A percentile compares a stretch with the other conserved stretches of the same genome.
Evolutionary conservation across 2,329 filamentous ascomycete species (phyloP).

Genomic region (Purpureocillium lavendulum): DNA sequence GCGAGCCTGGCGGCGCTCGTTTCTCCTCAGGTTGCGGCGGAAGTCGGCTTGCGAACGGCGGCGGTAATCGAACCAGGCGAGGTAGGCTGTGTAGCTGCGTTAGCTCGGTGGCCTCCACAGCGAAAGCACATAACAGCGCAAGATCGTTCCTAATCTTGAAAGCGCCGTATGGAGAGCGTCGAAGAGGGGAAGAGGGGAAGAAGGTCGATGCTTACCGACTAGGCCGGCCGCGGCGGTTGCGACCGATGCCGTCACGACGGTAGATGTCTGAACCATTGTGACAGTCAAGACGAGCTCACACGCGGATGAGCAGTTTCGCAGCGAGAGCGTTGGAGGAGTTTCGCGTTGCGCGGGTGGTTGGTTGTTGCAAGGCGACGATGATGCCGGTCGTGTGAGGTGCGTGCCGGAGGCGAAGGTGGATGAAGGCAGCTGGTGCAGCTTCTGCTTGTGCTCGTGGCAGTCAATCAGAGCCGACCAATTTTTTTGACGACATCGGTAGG

Average conservation of each 20-base stretch:
- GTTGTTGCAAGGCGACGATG: background rate
- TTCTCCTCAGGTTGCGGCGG: slow-evolving; percentile 61
- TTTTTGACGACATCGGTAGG: slow-evolving; percentile 7
- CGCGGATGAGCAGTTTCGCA: background rate
- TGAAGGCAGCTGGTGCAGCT: background rate
- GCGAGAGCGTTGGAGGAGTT: background rate
- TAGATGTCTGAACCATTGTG: slow-evolving; percentile 41
- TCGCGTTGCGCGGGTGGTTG: background rate
- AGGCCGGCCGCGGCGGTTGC: slow-evolving; percentile 52
- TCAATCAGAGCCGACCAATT: slow-evolving; percentile 5
- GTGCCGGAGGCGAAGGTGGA: too few relatives aligned
- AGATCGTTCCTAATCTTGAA: background rate
- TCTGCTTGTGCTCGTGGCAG: slow-evolving; percentile 1
- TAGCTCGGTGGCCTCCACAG: too few relatives aligned
- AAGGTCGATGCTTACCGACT: slow-evolving; percentile 37
- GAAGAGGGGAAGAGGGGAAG: background rate
- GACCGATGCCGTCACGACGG: slow-evolving; percentile 52
- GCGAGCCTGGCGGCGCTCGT: slow-evolving; percentile 64
- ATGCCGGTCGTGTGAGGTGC: background rate
- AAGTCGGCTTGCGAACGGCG: slow-evolving; percentile 57
- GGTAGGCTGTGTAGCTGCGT: slow-evolving; percentile 30
- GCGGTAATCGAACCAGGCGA: slow-evolving; percentile 60
- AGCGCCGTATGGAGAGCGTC: too few relatives aligned
- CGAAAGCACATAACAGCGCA: too few relatives aligned
- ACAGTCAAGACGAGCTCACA: slow-evolving; percentile 5